A percentile compares a stretch with the other conserved stretches of the same genome.
Conservation (phyloP, 148 eudicot species). For the Drosera capensis region DNA sequence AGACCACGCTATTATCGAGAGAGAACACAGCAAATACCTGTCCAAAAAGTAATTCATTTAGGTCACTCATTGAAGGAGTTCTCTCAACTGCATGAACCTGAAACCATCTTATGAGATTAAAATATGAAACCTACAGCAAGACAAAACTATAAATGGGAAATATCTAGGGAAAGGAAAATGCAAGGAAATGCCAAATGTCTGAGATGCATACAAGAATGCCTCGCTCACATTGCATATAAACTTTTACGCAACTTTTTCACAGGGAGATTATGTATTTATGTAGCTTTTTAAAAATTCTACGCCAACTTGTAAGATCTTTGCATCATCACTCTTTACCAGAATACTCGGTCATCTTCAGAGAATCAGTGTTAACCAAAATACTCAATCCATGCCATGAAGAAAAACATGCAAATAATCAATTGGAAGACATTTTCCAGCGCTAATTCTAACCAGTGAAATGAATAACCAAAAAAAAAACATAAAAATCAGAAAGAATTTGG, state of each 20-base stretch:
- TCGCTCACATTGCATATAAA: too few species aligned
- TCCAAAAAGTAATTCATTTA: slow-evolving; percentile 88
- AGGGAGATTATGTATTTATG: too few species aligned
- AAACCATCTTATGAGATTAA: slow-evolving; percentile 7
- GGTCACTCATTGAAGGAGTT: slow-evolving; percentile 95
- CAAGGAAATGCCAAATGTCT: not conserved
- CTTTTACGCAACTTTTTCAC: too few species aligned
- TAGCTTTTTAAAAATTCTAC: too few species aligned
- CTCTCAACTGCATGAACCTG: slow-evolving; percentile 90
- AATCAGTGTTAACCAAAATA: too few species aligned
- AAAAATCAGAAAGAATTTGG: not conserved
- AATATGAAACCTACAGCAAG: not conserved
- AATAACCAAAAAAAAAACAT: not conserved
- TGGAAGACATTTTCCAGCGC: too few species aligned
- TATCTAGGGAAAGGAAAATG: not conserved
- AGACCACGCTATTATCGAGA: not conserved
- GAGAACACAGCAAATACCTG: slow-evolving; percentile 41
- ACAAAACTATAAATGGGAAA: not conserved
- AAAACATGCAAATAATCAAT: too few species aligned
- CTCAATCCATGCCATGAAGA: too few species aligned
- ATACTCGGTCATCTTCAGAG: too few species aligned
- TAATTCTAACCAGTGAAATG: too few species aligned
- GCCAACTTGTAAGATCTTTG: too few species aligned
- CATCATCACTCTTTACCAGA: too few species aligned
- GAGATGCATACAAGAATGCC: not conserved